These are phyloP conservation scores for Hyaloperonospora brassicae DNA, from an alignment of 352 stramenopile genomes.

Conservation along the genomic window DNA sequence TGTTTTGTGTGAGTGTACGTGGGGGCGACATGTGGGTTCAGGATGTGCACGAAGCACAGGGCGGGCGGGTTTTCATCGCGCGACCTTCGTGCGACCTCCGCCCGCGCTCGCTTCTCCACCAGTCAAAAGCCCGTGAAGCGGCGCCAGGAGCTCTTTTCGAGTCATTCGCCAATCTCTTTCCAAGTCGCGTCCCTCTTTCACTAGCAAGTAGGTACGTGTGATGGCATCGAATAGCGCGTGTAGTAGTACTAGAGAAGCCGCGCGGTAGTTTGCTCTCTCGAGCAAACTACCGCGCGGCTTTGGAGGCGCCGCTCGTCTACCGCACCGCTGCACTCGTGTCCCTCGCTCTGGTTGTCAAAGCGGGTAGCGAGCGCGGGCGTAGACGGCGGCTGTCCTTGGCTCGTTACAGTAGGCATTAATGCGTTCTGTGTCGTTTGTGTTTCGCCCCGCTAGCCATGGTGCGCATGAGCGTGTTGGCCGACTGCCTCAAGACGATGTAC, in stretches of 20 bases:
- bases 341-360: slow-evolving; percentile 2
- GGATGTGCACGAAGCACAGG: neutral
- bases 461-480: slow-evolving; percentile 99
- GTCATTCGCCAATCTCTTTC: slow-evolving; percentile 40
- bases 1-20: neutral
- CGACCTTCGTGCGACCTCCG: slow-evolving; percentile 6
- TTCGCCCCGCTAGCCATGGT: slow-evolving; percentile 87
- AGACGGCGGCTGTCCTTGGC: slow-evolving; percentile 51
- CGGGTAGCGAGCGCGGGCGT: slow-evolving; percentile 20
- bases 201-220: slow-evolving; percentile 28
- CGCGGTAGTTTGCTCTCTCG: slow-evolving; percentile 7
- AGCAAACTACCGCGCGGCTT: slow-evolving; percentile 40
- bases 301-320: slow-evolving; percentile 42
- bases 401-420: slow-evolving; percentile 41
- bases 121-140: slow-evolving; percentile 1
- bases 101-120: neutral
- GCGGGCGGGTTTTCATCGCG: neutral
- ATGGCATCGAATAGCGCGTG: neutral
- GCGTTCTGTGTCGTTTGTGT: slow-evolving; percentile 13
- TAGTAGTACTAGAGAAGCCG: slow-evolving; percentile 24
- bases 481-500: slow-evolving; percentile 99
- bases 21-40: neutral
- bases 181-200: slow-evolving; percentile 10
- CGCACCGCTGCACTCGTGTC: slow-evolving; percentile 5
- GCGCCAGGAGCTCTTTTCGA: neutral